These are phyloP conservation scores for Flueggea neowawraea DNA, from an alignment of 441 rosid species.

Conservation along the genomic window DNA sequence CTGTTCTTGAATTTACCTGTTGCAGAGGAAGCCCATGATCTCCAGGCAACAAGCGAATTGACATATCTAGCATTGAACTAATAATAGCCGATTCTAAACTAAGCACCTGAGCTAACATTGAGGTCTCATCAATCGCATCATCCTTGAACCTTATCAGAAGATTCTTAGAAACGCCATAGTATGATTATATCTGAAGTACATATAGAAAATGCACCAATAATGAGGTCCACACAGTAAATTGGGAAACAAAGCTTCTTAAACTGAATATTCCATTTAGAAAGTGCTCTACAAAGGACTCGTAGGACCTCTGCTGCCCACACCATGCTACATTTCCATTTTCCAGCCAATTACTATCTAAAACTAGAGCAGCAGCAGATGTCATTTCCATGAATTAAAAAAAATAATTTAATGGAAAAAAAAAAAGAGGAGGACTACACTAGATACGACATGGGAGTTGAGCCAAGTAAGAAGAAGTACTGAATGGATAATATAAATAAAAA, in stretches of 20 bases:
- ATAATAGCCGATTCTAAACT: conserved; percentile 83
- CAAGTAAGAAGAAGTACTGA: neutral
- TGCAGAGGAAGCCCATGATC: conserved; percentile 95
- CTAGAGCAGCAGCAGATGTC: too few species aligned
- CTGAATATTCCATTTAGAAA: neutral
- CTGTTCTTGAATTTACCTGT: conserved; percentile 47
- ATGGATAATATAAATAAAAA: too few species aligned
- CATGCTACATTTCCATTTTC: too few species aligned
- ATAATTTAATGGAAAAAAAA: too few species aligned
- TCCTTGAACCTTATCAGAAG: conserved; percentile 86
- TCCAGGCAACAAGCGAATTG: conserved; percentile 81
- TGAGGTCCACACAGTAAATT: conserved; percentile 2
- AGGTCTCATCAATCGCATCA: conserved; percentile 83
- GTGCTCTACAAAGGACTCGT: too few species aligned
- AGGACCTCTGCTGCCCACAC: too few species aligned
- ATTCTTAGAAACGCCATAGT: conserved; percentile 91
- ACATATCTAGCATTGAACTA: conserved; percentile 92
- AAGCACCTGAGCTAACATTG: conserved; percentile 80
- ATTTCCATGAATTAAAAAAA: too few species aligned
- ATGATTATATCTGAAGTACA: conserved; percentile 70
- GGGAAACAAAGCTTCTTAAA: conserved; percentile 2
- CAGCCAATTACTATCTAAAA: too few species aligned
- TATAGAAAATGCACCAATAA: conserved; percentile 7
- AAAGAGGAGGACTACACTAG: too few species aligned
- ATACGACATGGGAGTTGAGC: too few species aligned